Percentiles rank a stretch among this genome's conserved stretches.
Evolutionary conservation across 2,329 filamentous ascomycete genomes (phyloP).

Genomic region (Pyrenophora graminea): DNA sequence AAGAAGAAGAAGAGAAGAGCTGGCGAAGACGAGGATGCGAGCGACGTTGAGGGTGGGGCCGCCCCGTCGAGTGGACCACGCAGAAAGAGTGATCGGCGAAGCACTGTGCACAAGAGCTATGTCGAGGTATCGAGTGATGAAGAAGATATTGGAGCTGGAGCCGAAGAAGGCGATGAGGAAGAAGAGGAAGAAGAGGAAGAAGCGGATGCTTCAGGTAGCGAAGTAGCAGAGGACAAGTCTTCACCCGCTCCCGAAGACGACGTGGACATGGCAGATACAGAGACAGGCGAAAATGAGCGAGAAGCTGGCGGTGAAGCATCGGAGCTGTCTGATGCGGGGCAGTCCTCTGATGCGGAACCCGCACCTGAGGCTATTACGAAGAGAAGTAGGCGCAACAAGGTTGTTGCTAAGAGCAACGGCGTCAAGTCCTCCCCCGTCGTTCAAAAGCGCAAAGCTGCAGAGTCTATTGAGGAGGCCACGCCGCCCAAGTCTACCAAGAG

Average conservation of each 20-base stretch:
- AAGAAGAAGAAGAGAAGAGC: constrained; percentile 42
- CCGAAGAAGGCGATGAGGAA: constrained; percentile 25
- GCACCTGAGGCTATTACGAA: constrained; percentile 20
- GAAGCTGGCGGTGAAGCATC: constrained; percentile 18
- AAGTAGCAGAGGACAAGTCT: constrained; percentile 17
- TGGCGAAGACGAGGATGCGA: constrained; percentile 42
- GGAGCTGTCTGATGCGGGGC: constrained; percentile 20
- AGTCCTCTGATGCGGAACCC: constrained; percentile 20
- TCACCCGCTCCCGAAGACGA: constrained; percentile 30
- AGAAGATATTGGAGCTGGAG: constrained; percentile 43
- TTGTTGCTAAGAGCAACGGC: constrained; percentile 24
- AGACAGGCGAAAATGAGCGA: constrained; percentile 12
- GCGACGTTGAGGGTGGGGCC: constrained; percentile 28
- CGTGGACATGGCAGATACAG: constrained; percentile 35
- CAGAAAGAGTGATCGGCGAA: constrained; percentile 49
- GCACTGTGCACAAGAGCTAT: constrained; percentile 50
- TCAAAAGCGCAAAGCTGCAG: constrained; percentile 24
- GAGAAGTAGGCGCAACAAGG: constrained; percentile 20
- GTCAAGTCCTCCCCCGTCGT: constrained; percentile 21
- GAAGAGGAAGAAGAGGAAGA: constrained; percentile 22
- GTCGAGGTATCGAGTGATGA: constrained; percentile 51
- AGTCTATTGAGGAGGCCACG: constrained; percentile 17
- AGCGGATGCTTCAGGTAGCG: constrained; percentile 22
- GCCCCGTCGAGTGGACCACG: constrained; percentile 48
- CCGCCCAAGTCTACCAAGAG: constrained; percentile 25